A percentile compares a stretch with the other conserved stretches of the same genome.
Evolutionary conservation across 257 asterid genomes (phyloP).

Genomic region (Rauvolfia tetraphylla): DNA sequence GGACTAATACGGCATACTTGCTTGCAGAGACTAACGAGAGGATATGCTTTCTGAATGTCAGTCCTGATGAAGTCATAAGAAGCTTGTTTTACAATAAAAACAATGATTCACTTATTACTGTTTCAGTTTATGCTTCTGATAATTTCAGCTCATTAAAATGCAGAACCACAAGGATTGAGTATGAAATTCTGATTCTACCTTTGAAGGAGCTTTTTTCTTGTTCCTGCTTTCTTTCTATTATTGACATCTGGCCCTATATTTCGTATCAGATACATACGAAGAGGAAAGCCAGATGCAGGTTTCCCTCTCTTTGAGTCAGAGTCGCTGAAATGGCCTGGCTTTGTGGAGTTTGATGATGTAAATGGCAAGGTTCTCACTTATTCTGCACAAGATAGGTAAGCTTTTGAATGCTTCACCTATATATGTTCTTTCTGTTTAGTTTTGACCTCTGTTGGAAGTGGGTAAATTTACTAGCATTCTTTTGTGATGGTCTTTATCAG

Average conservation of each 20-base stretch:
- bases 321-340: conserved; percentile 99
- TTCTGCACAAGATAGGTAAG: conserved; percentile 92
- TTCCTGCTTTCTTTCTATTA: conserved; percentile 13
- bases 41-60: conserved; percentile 93
- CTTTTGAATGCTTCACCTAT: not conserved
- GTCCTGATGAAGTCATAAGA: conserved; percentile 96
- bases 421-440: not conserved
- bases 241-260: conserved; percentile 7
- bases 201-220: conserved; percentile 1
- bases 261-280: conserved; percentile 64
- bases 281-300: conserved; percentile 98
- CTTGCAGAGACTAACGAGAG: conserved; percentile 86
- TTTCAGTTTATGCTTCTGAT: conserved; percentile 96
- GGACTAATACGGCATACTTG: conserved; percentile 23
- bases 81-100: conserved; percentile 97
- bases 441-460: conserved; percentile 3
- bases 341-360: conserved; percentile 98
- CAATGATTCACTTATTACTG: conserved; percentile 96
- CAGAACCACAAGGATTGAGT: conserved; percentile 98
- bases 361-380: conserved; percentile 97
- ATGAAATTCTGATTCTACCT: conserved; percentile 30
- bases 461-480: conserved; percentile 18
- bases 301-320: conserved; percentile 93
- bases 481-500: conserved; percentile 37
- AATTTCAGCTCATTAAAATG: conserved; percentile 90